Evolutionary conservation across 257 asterid genomes (phyloP).

Genomic region (Capsicum baccatum): DNA sequence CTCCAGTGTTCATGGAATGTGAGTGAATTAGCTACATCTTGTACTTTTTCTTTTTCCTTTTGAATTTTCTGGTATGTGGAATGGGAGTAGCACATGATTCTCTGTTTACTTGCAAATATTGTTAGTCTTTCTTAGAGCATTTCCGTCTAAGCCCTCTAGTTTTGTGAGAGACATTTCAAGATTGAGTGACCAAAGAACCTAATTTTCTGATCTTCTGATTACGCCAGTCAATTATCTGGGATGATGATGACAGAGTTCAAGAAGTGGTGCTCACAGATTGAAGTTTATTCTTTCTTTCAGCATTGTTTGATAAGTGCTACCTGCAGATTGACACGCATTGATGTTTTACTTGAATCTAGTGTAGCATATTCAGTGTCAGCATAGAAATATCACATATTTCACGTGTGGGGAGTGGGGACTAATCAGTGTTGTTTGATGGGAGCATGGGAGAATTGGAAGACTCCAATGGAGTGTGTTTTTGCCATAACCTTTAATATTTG

Average conservation of each 20-base stretch:
- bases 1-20: conserved; percentile 60
- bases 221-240: neutral
- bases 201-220: neutral
- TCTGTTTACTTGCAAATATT: neutral
- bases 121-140: neutral
- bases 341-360: neutral
- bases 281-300: neutral
- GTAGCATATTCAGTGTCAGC: neutral
- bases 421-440: neutral
- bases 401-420: neutral
- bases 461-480: neutral
- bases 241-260: neutral
- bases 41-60: neutral
- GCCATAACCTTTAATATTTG: neutral
- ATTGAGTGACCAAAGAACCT: neutral
- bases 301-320: neutral
- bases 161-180: neutral
- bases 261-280: neutral
- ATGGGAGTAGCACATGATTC: neutral
- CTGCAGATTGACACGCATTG: neutral
- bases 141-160: neutral
- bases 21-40: conserved; percentile 39
- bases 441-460: neutral
- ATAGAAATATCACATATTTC: neutral
- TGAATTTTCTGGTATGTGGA: neutral